Conservation (phyloP, 2,329 filamentous ascomycete genomes). For the Stagonosporopsis chrysanthemi region DNA sequence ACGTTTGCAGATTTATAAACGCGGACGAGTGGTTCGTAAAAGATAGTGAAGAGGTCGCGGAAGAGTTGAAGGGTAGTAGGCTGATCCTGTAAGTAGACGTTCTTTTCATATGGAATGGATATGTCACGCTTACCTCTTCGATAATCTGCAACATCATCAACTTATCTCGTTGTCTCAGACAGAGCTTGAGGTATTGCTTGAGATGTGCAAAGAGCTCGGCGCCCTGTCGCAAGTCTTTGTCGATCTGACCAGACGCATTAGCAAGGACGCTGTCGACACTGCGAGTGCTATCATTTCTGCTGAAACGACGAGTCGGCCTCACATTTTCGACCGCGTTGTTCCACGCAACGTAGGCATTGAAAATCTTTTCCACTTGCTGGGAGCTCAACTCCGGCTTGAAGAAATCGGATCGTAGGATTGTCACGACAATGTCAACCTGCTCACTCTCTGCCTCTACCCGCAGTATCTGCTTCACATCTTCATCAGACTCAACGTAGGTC, state of each 20-base stretch:
- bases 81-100: conserved; percentile 39
- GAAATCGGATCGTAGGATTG: conserved; percentile 79
- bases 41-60: conserved; percentile 95
- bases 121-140: conserved; percentile 67
- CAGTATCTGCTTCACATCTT: conserved; percentile 76
- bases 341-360: conserved; percentile 96
- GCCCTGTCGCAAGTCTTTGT: conserved; percentile 86
- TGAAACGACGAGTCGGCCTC: conserved; percentile 38
- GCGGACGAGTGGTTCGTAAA: conserved; percentile 95
- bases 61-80: conserved; percentile 96
- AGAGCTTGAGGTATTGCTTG: conserved; percentile 92
- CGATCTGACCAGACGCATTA: conserved; percentile 58
- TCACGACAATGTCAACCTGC: conserved; percentile 83
- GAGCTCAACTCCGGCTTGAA: conserved; percentile 74
- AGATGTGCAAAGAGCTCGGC: conserved; percentile 92
- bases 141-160: conserved; percentile 95
- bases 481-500: conserved; percentile 76
- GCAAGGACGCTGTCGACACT: conserved; percentile 39
- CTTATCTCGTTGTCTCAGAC: conserved; percentile 92
- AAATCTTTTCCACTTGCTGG: conserved; percentile 82
- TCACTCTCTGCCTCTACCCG: conserved; percentile 76
- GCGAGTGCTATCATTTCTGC: conserved; percentile 44
- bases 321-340: conserved; percentile 89
- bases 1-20: conserved; percentile 99
- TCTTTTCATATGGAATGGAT: too few relatives aligned